Evolutionary conservation across 2,329 filamentous ascomycete species (phyloP).

Genomic region (Atkinsonella texensis): DNA sequence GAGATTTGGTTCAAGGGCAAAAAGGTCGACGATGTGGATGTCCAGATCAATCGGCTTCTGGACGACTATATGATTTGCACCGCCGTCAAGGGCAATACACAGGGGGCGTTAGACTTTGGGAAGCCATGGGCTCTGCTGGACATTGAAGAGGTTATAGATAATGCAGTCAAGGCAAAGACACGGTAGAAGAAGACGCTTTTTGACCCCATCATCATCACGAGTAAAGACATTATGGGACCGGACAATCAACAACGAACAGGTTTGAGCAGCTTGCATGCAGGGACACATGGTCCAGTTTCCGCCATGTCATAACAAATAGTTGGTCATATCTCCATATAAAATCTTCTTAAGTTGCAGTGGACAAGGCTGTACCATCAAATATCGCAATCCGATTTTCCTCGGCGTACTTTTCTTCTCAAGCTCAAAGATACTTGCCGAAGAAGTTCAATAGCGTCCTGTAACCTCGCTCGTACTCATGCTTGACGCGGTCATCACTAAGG

Average conservation of each 20-base stretch:
- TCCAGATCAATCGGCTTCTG: conserved; percentile 26
- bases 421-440: conserved; percentile 37
- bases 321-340: too few species aligned
- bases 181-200: not conserved
- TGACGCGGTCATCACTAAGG: conserved; percentile 42
- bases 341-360: too few species aligned
- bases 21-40: conserved; percentile 21
- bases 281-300: too few species aligned
- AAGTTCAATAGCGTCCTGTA: conserved; percentile 48
- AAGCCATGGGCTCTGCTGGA: conserved; percentile 15
- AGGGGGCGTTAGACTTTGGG: conserved; percentile 27
- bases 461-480: conserved; percentile 49
- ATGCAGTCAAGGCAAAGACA: conserved; percentile 24
- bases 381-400: not conserved
- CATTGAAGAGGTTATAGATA: conserved; percentile 32
- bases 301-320: too few species aligned
- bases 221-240: not conserved
- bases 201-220: not conserved
- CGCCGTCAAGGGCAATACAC: conserved; percentile 30
- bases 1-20: conserved; percentile 21
- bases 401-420: not conserved
- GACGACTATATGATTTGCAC: conserved; percentile 45
- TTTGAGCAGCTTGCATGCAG: too few species aligned
- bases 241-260: not conserved
- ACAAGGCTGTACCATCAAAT: too few species aligned